Base-by-base conservation (phyloP, 2,329 filamentous ascomycete species). In the Clarireedia paspali region DNA sequence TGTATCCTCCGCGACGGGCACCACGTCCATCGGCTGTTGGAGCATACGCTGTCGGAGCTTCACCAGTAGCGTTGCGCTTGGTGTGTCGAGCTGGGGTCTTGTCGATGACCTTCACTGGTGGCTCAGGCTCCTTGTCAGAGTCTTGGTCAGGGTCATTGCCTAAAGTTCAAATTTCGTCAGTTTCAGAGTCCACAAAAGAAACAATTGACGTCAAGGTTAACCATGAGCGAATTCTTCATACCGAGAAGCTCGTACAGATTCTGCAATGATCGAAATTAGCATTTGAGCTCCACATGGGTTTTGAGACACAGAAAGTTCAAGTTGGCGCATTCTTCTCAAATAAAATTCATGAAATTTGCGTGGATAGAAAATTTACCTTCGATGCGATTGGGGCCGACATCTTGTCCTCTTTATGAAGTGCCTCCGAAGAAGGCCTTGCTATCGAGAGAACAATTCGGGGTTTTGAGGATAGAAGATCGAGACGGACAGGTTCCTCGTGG, bases 231-330 rank as follows among this genome's bases (percentile, higher is more conserved):
- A 52, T 61, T 63, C 66, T 75, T 70, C 64, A 58, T 95, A 97
- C 94, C 92, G 83, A 99, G 90, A 80, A 95, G 87, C 83, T 94
- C 92, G 83, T 89, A 97, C 72, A 89, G 86, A 83, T 99, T 99
- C 94, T 97, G 70, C 66, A 63, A 63, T 65, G 50, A 56, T 59
- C 54, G 48, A 59, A 59, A 66, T 78, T 66, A 79, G 74, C 66
- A 34, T 30, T 44, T 47, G 20, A 39, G n/a, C 40, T 53, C 42
- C 57, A 59, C 40, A 60, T 62, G 59, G 55, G 27, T 27, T 14
- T 49, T 20, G 9, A 56, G 53, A 39, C 36, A 49, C 47, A 44
- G 34, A 17, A 44, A 30, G 40, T 47, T 44, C 45, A 26, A 30
- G 55, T 40, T 44, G 50, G 60, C 59, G 57, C 55, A 52, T 47